Base-by-base conservation (phyloP, 139 green algal genomes). In the Raphidocelis subcapitata region DNA sequence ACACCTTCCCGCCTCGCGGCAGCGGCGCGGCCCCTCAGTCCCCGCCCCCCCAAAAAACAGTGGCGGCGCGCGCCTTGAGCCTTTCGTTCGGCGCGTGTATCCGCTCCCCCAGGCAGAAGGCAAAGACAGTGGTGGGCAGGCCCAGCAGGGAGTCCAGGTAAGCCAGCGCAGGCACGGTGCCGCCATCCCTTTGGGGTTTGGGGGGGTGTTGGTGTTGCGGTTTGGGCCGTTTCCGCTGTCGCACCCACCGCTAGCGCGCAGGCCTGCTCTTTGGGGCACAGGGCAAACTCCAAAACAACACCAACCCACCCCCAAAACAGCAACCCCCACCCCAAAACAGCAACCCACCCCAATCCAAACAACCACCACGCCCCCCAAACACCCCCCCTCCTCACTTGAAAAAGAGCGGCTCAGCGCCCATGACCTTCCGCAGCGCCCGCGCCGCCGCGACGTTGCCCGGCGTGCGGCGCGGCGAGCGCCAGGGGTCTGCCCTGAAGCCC, bases 131-230 rank as follows among this genome's bases (percentile, higher is more conserved):
- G 49, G 75, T 80, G 36, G 77, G 57, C 1, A 87, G 29, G 12
- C 63, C 73, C 5, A 92, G 68, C 2, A 75, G 14, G 54, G 81
- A 41, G 37, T 87, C 71, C 51, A 94, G 83, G 26, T 76, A 46
- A 0, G 88, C 78, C 41, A 89, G 69, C 0, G 88, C 89, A 4
- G 89, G 88, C 41, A 93, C 92, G 66, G 79, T 92, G 14, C 81
- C 86, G 47, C 85, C 84, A 35, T 84, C 76, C 44, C 72, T 76
- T 4, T 65, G 15, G 14, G 0, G 5, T 46, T 41, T 23, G 28
- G 16, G 47, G 12, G 24, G 2, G 4, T 24, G 33, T 51, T 4
- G 37, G 51, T 72, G 29, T 72, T 47, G 2, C 32, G 8, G 41
- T 49, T 8, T 49, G 41, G 8, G 41, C 12, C 8, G 8, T 8